These are phyloP conservation scores for Luffa acutangula DNA, from an alignment of 306 rosid species.

Conservation along the genomic window DNA sequence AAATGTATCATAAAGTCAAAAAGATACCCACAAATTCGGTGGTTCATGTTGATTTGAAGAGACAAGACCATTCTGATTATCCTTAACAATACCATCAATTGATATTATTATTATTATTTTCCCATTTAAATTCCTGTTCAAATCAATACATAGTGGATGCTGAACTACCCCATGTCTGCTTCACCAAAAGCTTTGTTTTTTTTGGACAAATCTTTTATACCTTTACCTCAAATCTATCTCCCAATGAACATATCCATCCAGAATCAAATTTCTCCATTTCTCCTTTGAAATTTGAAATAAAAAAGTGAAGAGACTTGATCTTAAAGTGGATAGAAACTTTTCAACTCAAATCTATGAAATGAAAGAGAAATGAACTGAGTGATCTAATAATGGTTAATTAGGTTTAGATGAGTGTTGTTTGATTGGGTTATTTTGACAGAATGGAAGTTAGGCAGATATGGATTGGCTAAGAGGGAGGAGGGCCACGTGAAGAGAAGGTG, in stretches of 20 bases:
- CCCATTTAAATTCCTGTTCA: not conserved
- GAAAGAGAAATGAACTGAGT: not conserved
- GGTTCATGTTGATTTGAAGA: conserved; percentile 19
- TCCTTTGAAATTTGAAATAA: not conserved
- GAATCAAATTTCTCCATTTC: not conserved
- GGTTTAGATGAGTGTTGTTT: not conserved
- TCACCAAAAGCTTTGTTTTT: not conserved
- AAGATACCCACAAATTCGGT: conserved; percentile 18
- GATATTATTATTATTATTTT: not conserved
- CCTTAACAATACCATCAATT: not conserved
- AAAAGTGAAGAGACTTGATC: not conserved
- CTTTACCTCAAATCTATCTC: not conserved
- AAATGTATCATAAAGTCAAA: conserved; percentile 14
- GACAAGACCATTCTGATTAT: conserved; percentile 11
- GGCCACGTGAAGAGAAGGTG: conserved; percentile 1
- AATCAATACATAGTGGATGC: not conserved
- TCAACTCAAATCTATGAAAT: not conserved
- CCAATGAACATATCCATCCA: not conserved
- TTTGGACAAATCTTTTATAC: not conserved
- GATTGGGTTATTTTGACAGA: not conserved
- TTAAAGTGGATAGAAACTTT: not conserved
- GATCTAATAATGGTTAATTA: not conserved
- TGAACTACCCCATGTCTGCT: not conserved
- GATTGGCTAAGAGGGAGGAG: not conserved
- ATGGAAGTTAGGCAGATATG: not conserved